Percentiles rank a stretch among this genome's conserved stretches.
These are phyloP conservation scores for Chiua virens DNA, from an alignment of 768 basidiomycete species.

Conservation along the genomic window DNA sequence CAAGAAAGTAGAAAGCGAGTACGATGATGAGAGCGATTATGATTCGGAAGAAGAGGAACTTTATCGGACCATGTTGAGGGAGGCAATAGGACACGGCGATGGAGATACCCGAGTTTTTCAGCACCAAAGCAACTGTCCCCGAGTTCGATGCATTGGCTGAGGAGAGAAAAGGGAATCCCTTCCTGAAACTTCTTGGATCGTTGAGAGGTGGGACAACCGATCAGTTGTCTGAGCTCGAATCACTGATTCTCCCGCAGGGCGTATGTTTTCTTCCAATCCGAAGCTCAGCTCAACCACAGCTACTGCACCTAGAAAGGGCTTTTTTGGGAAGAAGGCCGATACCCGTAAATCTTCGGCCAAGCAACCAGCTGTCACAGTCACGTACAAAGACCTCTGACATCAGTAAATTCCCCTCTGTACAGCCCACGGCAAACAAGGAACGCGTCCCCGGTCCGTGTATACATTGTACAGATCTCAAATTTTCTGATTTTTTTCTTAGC, in stretches of 20 bases:
- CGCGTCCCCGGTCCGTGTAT: slow-evolving; percentile 11
- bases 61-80: slow-evolving; percentile 56
- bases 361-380: slow-evolving; percentile 1
- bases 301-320: slow-evolving; percentile 32
- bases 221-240: background rate
- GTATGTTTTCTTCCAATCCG: slow-evolving; percentile 55
- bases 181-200: slow-evolving; percentile 73
- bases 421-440: slow-evolving; percentile 13
- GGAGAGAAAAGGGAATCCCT: slow-evolving; percentile 69
- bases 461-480: background rate
- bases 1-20: slow-evolving; percentile 34
- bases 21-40: slow-evolving; percentile 47
- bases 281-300: slow-evolving; percentile 42
- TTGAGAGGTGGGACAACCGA: slow-evolving; percentile 54
- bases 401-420: slow-evolving; percentile 7
- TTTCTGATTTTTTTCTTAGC: slow-evolving; percentile 9
- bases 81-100: slow-evolving; percentile 73
- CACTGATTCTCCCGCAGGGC: slow-evolving; percentile 44
- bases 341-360: slow-evolving; percentile 14
- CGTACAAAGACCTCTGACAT: slow-evolving; percentile 7
- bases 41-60: slow-evolving; percentile 71
- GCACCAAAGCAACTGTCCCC: slow-evolving; percentile 46
- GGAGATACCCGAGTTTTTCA: slow-evolving; percentile 56
- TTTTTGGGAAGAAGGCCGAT: slow-evolving; percentile 21
- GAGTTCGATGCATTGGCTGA: slow-evolving; percentile 45